These are phyloP conservation scores for Paracamarosporium sp. DNA, from an alignment of 2,329 filamentous ascomycete species.

Conservation along the genomic window DNA sequence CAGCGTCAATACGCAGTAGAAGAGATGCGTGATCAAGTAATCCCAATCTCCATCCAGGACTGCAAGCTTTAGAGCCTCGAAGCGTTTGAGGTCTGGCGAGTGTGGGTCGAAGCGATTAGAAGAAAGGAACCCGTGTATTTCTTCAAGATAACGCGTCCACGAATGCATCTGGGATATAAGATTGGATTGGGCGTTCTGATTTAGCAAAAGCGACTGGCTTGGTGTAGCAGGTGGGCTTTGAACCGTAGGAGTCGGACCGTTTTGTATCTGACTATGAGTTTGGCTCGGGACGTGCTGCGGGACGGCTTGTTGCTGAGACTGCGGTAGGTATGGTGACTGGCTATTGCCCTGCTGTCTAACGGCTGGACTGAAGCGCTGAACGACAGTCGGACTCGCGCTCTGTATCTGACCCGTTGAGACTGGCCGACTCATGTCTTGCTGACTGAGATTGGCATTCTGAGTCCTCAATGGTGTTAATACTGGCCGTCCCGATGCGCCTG, in stretches of 20 bases:
- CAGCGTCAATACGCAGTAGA: conserved; percentile 28
- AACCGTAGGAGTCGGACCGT: conserved; percentile 8
- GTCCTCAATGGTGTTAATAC: neutral
- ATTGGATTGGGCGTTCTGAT: neutral
- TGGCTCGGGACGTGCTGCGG: conserved; percentile 7
- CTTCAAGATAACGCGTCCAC: conserved; percentile 8
- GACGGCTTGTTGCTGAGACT: conserved; percentile 8
- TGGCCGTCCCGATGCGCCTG: neutral
- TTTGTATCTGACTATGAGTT: neutral
- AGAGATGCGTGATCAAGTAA: conserved; percentile 40
- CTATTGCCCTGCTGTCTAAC: neutral
- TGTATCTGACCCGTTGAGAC: conserved; percentile 10
- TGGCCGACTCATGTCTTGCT: neutral
- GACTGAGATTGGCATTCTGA: neutral
- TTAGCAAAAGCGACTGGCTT: neutral
- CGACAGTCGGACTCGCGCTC: conserved; percentile 7
- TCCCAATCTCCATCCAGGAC: conserved; percentile 30
- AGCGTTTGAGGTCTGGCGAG: conserved; percentile 16
- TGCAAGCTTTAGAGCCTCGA: conserved; percentile 45
- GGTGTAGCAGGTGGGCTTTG: conserved; percentile 8
- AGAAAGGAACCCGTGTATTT: conserved; percentile 13
- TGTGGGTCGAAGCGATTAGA: neutral
- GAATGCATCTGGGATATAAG: neutral
- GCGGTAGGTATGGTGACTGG: conserved; percentile 12
- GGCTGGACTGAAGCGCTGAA: conserved; percentile 7